phyloP scores from a whole-genome alignment of 768 basidiomycete species.

The Krasilnikovozyma curviuscula region DNA sequence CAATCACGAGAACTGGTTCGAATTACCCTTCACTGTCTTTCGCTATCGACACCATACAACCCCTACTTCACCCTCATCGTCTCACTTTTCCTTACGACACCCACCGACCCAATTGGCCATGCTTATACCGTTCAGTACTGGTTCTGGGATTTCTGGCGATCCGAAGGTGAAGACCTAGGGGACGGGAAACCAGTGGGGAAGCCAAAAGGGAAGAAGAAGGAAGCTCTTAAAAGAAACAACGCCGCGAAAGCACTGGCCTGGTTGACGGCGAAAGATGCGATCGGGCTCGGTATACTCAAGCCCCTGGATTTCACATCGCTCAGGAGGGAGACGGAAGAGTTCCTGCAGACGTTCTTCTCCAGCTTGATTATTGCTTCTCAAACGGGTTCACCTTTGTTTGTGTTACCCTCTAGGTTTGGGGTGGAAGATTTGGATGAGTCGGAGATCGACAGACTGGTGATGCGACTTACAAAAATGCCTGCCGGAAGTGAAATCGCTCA shows the following conservation, averaged over 20 bases:
- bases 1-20: slow-evolving; percentile 92
- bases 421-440: too few species aligned
- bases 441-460: too few species aligned
- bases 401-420: too few species aligned
- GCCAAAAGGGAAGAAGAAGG: slow-evolving; percentile 27
- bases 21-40: slow-evolving; percentile 61
- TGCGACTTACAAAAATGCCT: too few species aligned
- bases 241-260: slow-evolving; percentile 73
- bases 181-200: slow-evolving; percentile 28
- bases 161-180: slow-evolving; percentile 67
- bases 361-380: slow-evolving; percentile 60
- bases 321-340: slow-evolving; percentile 42
- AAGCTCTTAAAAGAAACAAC: slow-evolving; percentile 32
- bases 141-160: slow-evolving; percentile 89
- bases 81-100: slow-evolving; percentile 55
- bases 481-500: too few species aligned
- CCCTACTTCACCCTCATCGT: slow-evolving; percentile 85
- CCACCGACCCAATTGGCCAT: too few species aligned
- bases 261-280: slow-evolving; percentile 73
- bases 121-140: slow-evolving; percentile 86
- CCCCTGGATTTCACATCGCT: slow-evolving; percentile 69
- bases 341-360: slow-evolving; percentile 50
- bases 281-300: slow-evolving; percentile 65
- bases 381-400: slow-evolving; percentile 44
- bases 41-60: slow-evolving; percentile 75